Base-by-base conservation (phyloP, 805 yeast species). In the Starmerella powellii region DNA sequence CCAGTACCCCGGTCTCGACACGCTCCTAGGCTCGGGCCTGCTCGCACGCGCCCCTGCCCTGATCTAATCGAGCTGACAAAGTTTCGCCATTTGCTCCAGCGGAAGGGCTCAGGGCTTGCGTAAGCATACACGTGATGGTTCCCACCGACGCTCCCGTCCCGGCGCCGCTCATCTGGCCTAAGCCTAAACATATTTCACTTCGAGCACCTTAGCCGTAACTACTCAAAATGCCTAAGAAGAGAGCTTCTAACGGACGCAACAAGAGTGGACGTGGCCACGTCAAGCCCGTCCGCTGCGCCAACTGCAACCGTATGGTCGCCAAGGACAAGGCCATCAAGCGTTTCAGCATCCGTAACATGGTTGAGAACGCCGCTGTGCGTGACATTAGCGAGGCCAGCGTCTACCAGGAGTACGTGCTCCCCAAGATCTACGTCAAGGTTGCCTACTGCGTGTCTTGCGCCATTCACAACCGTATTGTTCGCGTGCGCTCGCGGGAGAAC, bases 221-320 rank as follows among this genome's bases (percentile, higher is more conserved):
- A 37, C 27, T 47, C 58, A 78, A 71, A 57, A 91, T 91, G 99
- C 97, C 98, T 74, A 91, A 91, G 85, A 91, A 91, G 97, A 88
- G 99, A 87, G 86, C 97, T 73, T 86, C 96, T 91, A 86, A 87
- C 96, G 99, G 99, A 80, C 88, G 99, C 80, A 91, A 91, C 93
- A 91, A 91, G 93, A 87, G 86, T 78, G 97, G 97, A 71, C 91
- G 99, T 85, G 99, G 99, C 70, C 97, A 91, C 95, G 95, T 84
- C 73, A 84, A 83, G 74, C 94, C 95, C 70, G 96, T 88, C 66
- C 87, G 99, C 82, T 91, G 99, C 79, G 82, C 86, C 67, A 91
- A 91, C 95, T 91, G 99, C 75, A 82, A 95, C 64, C 85, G 94
- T 73, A 84, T 94, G 77, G 95, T 91, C 64, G 96, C 98, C 70